Evolutionary conservation across 768 basidiomycete genomes (phyloP), one percentile per base, ranked within the genome.

Genomic region (Lactarius evosmus): DNA sequence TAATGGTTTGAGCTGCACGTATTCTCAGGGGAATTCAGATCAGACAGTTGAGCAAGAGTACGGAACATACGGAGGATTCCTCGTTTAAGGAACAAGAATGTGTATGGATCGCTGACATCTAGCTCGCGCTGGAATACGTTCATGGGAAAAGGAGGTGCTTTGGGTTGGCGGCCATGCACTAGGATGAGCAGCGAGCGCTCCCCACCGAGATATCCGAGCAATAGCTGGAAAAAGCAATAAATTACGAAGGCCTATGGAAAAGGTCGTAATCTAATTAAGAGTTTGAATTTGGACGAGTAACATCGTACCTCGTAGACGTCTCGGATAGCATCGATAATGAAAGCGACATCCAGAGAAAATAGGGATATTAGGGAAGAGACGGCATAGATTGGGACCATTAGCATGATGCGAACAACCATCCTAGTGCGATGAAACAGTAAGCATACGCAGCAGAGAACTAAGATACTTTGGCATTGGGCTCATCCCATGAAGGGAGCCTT

Each of bases 371-470:
- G 79, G 4, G 93, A 95, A 0, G 97, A 83, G 32, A 98, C 79
- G 1, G 86, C 93, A 73, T 99, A 98, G 32, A 98, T 78, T 0
- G 96, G 96, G 6, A 92, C 92, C 95, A 98, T 98, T 69, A 98
- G 66, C 91, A 98, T 94, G 72, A 98, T 97, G 53, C 97, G 84
- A 50, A 97, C 82, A 55, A 96, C 95, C 83, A 92, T 90, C 67
- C 96, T 90, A 62, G 14, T 41, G 70, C 6, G 50, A 62, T 50
- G n/a, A 19, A 41, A 50, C 12, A 44, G 51, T 61, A 25, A 57
- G 55, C 53, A 66, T 32, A 36, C 54, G 16, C 9, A 34, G 6
- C 6, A 32, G 32, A 50, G 30, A 14, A 29, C 33, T 27, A 33
- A 49, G 29, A 60, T 22, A 29, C 29, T 19, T 25, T 14, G 29